Base-by-base conservation (phyloP, 495 filamentous ascomycete genomes). In the Xylaria flabelliformis region DNA sequence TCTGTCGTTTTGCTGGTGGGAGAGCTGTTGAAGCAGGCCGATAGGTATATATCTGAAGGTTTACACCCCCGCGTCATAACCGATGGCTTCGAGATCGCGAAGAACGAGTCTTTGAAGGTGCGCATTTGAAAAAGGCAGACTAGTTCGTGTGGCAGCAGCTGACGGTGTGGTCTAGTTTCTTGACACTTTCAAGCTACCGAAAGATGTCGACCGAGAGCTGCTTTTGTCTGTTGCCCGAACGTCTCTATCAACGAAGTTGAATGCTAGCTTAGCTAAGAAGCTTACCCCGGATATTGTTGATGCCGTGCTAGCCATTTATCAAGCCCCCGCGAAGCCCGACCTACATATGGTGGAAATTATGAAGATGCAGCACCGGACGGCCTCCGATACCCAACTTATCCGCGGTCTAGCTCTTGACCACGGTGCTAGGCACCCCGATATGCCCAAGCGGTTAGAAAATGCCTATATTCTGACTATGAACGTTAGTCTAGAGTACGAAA, bases 321-420 rank as follows among this genome's bases (percentile, higher is more conserved):
- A 92, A 78, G 82, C 94, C 36, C 93, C 94, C 39, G 91, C 90
- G 74, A 98, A 98, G 84, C 96, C 96, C 58, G 96, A 99, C 81
- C 82, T 99, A 73, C 95, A 98, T 83, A 99, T 99, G 96, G 87
- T 99, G 73, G 96, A 99, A 83, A 98, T 99, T 74, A 98, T 98
- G 97, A 98, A 97, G 79, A 99, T 99, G 96, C 96, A 98, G 81
- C 96, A 99, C 84, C 93, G 95, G 69, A 93, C 92, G 48, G 95
- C 96, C 59, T 92, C 96, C 13, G 96, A 99, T 81, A 99, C 96
- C 34, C 94, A 97, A 77, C 90, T 99, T 53, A 97, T 99, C 78
- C 90, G 91, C 72, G 96, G 96, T 67, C 87, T 99, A 42, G 96
- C 93, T 8, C 84, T 99, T 70, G 96, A 99, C 73, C 96, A 99